These are phyloP conservation scores for Colletotrichum sp. DNA, from an alignment of 2,329 filamentous ascomycete species.

Conservation along the genomic window DNA sequence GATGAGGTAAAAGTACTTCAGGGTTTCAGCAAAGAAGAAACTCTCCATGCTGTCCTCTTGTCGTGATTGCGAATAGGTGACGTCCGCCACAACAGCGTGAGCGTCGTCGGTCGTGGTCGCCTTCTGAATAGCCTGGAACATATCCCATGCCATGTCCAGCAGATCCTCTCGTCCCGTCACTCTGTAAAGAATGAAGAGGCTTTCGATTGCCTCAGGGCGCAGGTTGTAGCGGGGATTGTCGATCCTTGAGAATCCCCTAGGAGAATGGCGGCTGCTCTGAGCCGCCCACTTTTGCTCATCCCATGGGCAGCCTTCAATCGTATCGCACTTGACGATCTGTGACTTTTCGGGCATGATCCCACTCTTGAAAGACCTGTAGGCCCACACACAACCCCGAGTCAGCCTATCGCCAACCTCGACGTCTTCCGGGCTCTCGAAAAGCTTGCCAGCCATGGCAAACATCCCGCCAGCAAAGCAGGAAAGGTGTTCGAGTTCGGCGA, in stretches of 20 bases:
- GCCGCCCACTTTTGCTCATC: constrained; percentile 31
- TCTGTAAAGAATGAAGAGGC: constrained; percentile 60
- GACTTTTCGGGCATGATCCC: constrained; percentile 61
- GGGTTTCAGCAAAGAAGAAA: constrained; percentile 76
- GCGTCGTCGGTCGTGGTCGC: constrained; percentile 51
- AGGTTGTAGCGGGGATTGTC: constrained; percentile 56
- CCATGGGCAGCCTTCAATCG: constrained; percentile 50
- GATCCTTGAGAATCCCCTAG: constrained; percentile 67
- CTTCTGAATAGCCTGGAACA: constrained; percentile 53
- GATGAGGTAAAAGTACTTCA: constrained; percentile 79
- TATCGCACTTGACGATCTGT: constrained; percentile 44
- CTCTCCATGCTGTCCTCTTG: constrained; percentile 54
- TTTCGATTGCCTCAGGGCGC: constrained; percentile 57
- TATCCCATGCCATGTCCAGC: constrained; percentile 58
- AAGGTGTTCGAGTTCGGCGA: constrained; percentile 48
- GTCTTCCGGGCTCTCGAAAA: constrained; percentile 45
- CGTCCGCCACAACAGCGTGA: constrained; percentile 53
- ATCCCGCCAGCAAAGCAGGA: constrained; percentile 58
- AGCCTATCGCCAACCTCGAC: constrained; percentile 50
- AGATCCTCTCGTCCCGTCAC: constrained; percentile 53
- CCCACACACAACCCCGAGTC: constrained; percentile 57
- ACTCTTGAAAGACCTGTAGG: constrained; percentile 50
- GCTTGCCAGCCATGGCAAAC: constrained; percentile 52
- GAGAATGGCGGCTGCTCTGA: constrained; percentile 28
- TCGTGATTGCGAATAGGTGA: constrained; percentile 52